Percentiles rank a stretch among this genome's conserved stretches.
Conservation (phyloP, 2,329 filamentous ascomycete species). For the Fusarium citri region DNA sequence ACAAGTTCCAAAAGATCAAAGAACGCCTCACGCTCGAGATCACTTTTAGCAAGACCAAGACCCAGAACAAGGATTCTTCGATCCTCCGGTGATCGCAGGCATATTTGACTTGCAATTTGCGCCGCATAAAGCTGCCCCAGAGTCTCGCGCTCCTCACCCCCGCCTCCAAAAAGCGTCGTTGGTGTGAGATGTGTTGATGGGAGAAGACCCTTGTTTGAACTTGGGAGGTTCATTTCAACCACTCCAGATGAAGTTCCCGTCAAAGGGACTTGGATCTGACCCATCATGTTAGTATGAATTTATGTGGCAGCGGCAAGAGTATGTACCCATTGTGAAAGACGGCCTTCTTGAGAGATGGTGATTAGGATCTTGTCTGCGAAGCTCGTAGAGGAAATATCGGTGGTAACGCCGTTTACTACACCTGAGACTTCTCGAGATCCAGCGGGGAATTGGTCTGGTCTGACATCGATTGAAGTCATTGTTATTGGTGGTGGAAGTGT, state of each 20-base stretch:
- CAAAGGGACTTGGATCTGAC: constrained; percentile 81
- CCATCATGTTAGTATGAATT: neutral
- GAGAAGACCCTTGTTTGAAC: constrained; percentile 63
- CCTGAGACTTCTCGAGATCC: constrained; percentile 69
- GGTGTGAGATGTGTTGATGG: constrained; percentile 87
- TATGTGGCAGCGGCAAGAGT: neutral
- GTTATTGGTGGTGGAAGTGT: constrained; percentile 27
- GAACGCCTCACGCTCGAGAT: constrained; percentile 66
- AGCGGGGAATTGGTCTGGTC: constrained; percentile 74
- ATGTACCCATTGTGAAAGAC: constrained; percentile 89
- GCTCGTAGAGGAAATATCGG: constrained; percentile 76
- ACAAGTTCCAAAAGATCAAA: constrained; percentile 74
- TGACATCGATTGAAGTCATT: constrained; percentile 58
- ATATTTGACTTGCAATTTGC: constrained; percentile 85
- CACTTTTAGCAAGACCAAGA: constrained; percentile 65
- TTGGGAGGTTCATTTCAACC: constrained; percentile 69
- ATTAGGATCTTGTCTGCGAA: constrained; percentile 94
- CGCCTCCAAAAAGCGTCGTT: constrained; percentile 86
- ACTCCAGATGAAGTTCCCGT: constrained; percentile 72
- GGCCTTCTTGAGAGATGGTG: constrained; percentile 86
- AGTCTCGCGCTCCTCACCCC: constrained; percentile 81
- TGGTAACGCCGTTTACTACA: constrained; percentile 73
- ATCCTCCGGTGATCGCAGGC: constrained; percentile 75
- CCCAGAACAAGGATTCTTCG: constrained; percentile 71
- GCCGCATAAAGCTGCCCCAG: constrained; percentile 89